Evolutionary conservation across 75 land plant species (phyloP).

Genomic region (Cryptomeria japonica): DNA sequence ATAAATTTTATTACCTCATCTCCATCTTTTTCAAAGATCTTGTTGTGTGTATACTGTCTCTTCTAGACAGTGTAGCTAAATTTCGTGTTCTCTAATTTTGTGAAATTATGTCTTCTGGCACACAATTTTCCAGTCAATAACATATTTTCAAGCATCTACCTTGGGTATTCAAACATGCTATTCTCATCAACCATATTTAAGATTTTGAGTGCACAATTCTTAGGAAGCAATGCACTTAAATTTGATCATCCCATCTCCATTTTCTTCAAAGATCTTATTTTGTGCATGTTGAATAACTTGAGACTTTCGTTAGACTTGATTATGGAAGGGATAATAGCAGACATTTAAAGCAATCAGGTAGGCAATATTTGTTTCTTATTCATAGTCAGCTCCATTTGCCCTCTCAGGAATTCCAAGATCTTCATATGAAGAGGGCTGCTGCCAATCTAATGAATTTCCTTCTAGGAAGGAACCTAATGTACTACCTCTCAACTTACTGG

Average conservation of each 20-base stretch:
- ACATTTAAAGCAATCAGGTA: background rate
- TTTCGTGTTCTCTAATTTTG: too few relatives aligned
- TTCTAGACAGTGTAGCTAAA: too few relatives aligned
- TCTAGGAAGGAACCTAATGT: too few relatives aligned
- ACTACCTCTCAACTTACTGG: too few relatives aligned
- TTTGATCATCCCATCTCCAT: background rate
- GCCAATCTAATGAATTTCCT: background rate
- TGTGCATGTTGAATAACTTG: background rate
- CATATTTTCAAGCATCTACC: background rate
- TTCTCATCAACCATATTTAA: background rate
- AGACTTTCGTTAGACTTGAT: background rate
- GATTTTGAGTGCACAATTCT: too few relatives aligned
- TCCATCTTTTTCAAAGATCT: too few relatives aligned
- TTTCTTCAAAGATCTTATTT: background rate
- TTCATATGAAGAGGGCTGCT: background rate
- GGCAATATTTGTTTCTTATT: background rate
- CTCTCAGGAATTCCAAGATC: background rate
- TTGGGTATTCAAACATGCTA: too few relatives aligned
- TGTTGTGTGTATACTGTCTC: too few relatives aligned
- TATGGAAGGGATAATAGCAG: background rate
- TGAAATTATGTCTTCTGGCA: too few relatives aligned
- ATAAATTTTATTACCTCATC: too few relatives aligned
- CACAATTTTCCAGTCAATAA: too few relatives aligned
- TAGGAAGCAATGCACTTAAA: background rate
- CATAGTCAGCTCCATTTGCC: background rate